Evolutionary conservation across 2,329 filamentous ascomycete species (phyloP).

Genomic region (Fusarium denticulatum): DNA sequence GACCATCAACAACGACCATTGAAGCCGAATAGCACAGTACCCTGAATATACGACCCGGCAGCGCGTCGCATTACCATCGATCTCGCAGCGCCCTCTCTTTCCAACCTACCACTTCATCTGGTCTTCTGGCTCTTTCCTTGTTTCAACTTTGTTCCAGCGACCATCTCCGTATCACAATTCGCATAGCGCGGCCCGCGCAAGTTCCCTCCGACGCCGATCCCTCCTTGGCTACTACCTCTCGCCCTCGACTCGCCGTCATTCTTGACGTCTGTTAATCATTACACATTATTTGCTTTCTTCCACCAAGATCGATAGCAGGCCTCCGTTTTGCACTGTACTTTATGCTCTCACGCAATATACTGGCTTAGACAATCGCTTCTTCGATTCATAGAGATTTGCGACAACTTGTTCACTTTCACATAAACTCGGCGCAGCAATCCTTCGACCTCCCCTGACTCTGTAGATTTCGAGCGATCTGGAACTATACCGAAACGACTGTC

Average conservation of each 20-base stretch:
- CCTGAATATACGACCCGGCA: conserved; percentile 15
- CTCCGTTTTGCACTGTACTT: not conserved
- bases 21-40: conserved; percentile 6
- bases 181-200: conserved; percentile 34
- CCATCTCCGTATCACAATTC: conserved; percentile 29
- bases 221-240: conserved; percentile 32
- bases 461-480: not conserved
- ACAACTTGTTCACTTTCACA: not conserved
- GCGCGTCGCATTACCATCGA: conserved; percentile 12
- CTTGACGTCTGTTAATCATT: conserved; percentile 23
- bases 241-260: conserved; percentile 22
- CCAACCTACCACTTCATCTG: conserved; percentile 8
- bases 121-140: conserved; percentile 22
- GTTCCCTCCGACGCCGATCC: conserved; percentile 34
- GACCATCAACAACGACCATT: conserved; percentile 29
- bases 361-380: conserved; percentile 4
- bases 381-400: not conserved
- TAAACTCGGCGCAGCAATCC: not conserved
- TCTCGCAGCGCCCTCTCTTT: conserved; percentile 6
- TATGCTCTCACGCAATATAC: not conserved
- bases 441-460: not conserved
- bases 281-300: conserved; percentile 17
- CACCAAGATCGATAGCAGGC: not conserved
- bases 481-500: not conserved
- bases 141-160: conserved; percentile 38